These are phyloP conservation scores for Lolium multiflorum DNA, from an alignment of 176 grass and related monocot genomes.

Conservation along the genomic window DNA sequence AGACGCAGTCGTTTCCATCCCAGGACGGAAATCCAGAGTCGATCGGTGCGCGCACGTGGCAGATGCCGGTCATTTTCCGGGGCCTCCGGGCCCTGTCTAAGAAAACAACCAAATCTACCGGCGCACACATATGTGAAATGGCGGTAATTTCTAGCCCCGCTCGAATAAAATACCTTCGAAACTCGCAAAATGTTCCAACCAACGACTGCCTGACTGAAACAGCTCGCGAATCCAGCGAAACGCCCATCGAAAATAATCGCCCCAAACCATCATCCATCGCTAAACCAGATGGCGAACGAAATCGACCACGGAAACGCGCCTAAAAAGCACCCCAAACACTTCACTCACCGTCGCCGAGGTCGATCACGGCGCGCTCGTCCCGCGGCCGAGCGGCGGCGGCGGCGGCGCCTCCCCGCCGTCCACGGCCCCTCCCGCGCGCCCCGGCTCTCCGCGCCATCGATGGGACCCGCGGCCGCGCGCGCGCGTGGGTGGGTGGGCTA, in stretches of 20 bases:
- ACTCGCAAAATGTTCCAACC: background rate
- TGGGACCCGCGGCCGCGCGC: background rate
- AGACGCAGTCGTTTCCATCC: background rate
- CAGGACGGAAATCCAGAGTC: background rate
- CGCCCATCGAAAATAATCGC: background rate
- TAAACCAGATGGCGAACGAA: background rate
- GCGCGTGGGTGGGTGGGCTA: background rate
- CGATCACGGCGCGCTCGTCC: background rate
- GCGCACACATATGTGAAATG: background rate
- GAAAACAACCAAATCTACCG: background rate
- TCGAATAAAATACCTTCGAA: background rate
- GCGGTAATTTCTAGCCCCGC: background rate
- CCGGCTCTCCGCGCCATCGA: slow-evolving; percentile 31
- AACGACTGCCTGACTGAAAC: no score
- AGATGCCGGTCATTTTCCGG: no score
- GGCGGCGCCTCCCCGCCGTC: background rate
- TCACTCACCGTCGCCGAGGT: slow-evolving; percentile 28
- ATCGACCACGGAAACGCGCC: background rate
- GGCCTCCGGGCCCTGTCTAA: background rate
- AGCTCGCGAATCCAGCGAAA: background rate
- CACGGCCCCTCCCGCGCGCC: slow-evolving; percentile 20
- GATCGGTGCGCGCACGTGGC: background rate
- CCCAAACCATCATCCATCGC: background rate
- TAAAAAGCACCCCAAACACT: background rate
- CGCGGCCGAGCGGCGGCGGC: background rate